phyloP scores from a whole-genome alignment of 2,329 filamentous ascomycete genomes.

The Nigrograna mackinnonii region DNA sequence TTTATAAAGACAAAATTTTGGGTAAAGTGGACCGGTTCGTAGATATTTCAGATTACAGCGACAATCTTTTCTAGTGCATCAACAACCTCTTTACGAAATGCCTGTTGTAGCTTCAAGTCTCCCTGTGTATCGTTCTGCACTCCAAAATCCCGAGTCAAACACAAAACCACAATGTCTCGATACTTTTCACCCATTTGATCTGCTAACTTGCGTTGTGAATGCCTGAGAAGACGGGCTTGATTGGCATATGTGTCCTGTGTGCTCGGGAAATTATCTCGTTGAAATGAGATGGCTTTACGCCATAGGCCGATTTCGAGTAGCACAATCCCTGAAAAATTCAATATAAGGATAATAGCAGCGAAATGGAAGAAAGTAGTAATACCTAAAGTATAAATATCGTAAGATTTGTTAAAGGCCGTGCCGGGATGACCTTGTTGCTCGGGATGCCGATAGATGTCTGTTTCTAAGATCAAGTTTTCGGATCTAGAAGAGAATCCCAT shows the following conservation, averaged over 20 bases:
- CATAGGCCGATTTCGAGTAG: constrained; percentile 41
- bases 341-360: not conserved
- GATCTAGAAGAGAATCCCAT: constrained; percentile 8
- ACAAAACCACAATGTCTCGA: constrained; percentile 13
- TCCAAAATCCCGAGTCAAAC: constrained; percentile 13
- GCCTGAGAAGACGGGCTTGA: constrained; percentile 11
- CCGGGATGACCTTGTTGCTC: constrained; percentile 32
- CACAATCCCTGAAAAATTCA: constrained; percentile 26
- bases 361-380: not conserved
- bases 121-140: constrained; percentile 15
- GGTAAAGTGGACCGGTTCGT: too few relatives aligned
- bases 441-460: constrained; percentile 31
- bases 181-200: constrained; percentile 16
- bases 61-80: constrained; percentile 16
- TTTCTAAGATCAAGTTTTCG: constrained; percentile 3
- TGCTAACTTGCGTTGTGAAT: constrained; percentile 9
- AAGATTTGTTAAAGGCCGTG: constrained; percentile 26
- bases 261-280: constrained; percentile 9
- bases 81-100: constrained; percentile 18
- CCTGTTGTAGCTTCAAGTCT: constrained; percentile 22
- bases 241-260: constrained; percentile 7
- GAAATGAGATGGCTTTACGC: constrained; percentile 11
- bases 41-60: too few relatives aligned
- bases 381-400: constrained; percentile 44
- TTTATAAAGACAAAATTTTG: too few relatives aligned